Conservation (phyloP, 1,284 basidiomycete genomes). For the Boletus sp. region DNA sequence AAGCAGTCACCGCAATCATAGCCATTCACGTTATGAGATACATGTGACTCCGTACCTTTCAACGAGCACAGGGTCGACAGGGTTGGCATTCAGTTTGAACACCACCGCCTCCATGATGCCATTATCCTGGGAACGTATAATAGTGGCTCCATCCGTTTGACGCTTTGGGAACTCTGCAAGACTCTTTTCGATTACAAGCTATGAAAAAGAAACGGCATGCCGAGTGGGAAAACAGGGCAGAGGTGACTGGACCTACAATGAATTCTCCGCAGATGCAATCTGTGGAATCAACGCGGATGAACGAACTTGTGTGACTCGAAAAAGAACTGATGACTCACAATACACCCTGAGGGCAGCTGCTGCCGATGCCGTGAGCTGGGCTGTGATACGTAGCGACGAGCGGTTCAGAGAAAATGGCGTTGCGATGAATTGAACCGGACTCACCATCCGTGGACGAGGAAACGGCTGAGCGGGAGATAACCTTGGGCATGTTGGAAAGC, state of each 20-base stretch:
- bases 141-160: slow-evolving; percentile 67
- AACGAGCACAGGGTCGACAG: slow-evolving; percentile 61
- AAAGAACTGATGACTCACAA: slow-evolving; percentile 46
- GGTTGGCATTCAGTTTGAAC: slow-evolving; percentile 73
- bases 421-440: slow-evolving; percentile 19
- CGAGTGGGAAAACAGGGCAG: slow-evolving; percentile 2
- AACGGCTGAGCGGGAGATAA: slow-evolving; percentile 74
- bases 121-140: slow-evolving; percentile 65
- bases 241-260: slow-evolving; percentile 49
- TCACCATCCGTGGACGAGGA: slow-evolving; percentile 77
- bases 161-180: slow-evolving; percentile 66
- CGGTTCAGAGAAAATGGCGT: slow-evolving; percentile 2
- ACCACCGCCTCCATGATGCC: slow-evolving; percentile 56
- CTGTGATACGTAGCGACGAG: slow-evolving; percentile 36
- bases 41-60: slow-evolving; percentile 53
- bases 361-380: slow-evolving; percentile 74
- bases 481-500: slow-evolving; percentile 62
- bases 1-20: slow-evolving; percentile 9
- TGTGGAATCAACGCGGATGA: slow-evolving; percentile 31
- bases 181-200: slow-evolving; percentile 81
- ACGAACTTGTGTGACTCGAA: slow-evolving; percentile 2
- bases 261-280: slow-evolving; percentile 85
- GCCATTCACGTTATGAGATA: slow-evolving; percentile 17
- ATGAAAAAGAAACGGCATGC: slow-evolving; percentile 11
- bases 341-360: slow-evolving; percentile 74